These are phyloP conservation scores for Colletotrichum spinosum DNA, from an alignment of 2,329 filamentous ascomycete species.

Conservation along the genomic window DNA sequence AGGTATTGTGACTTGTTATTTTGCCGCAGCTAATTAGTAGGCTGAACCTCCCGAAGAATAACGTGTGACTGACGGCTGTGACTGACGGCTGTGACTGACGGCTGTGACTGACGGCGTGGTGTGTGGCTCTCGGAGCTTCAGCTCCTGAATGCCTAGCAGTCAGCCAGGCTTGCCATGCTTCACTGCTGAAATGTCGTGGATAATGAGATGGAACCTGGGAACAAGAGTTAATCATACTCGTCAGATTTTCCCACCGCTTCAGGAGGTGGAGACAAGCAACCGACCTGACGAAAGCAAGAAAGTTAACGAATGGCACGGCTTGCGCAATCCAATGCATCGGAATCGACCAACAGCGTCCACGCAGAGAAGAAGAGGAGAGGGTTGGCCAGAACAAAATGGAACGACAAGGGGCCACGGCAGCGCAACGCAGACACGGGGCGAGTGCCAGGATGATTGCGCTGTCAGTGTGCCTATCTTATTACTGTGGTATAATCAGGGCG, in stretches of 20 bases:
- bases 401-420: slow-evolving; percentile 21
- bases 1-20: too few species aligned
- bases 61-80: too few species aligned
- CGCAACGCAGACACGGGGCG: slow-evolving; percentile 5
- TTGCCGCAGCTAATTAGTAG: too few species aligned
- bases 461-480: not conserved
- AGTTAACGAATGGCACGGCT: slow-evolving; percentile 11
- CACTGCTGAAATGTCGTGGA: too few species aligned
- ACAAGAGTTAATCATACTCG: not conserved
- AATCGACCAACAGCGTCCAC: slow-evolving; percentile 6
- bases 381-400: slow-evolving; percentile 34
- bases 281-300: slow-evolving; percentile 28
- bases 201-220: too few species aligned
- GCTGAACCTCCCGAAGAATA: too few species aligned
- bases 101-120: too few species aligned
- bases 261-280: slow-evolving; percentile 18
- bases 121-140: too few species aligned
- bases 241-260: slow-evolving; percentile 23
- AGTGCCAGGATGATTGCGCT: slow-evolving; percentile 9
- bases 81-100: too few species aligned
- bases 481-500: too few species aligned
- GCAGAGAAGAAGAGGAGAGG: not conserved
- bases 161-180: too few species aligned
- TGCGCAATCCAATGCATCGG: slow-evolving; percentile 23
- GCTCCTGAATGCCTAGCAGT: too few species aligned